A percentile compares a stretch with the other conserved stretches of the same genome.
These are phyloP conservation scores for Botrytis elliptica DNA, from an alignment of 2,329 filamentous ascomycete species.

Conservation along the genomic window DNA sequence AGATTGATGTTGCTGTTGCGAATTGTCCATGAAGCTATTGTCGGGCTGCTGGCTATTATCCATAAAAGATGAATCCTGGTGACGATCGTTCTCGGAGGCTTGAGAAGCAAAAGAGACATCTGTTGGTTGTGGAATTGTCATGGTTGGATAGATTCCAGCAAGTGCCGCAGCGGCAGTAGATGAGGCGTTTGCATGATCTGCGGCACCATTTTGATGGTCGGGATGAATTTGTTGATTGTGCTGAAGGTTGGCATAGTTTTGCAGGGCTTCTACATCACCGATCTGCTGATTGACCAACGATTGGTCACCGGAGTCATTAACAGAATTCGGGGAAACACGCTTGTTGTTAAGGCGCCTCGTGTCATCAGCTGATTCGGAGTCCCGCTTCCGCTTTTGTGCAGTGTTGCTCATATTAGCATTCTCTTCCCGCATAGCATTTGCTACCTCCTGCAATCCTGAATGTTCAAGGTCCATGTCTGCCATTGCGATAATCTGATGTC, in stretches of 20 bases:
- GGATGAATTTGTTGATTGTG: slow-evolving; percentile 45
- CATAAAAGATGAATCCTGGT: slow-evolving; percentile 42
- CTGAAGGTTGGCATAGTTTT: slow-evolving; percentile 45
- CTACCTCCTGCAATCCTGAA: slow-evolving; percentile 41
- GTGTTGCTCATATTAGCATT: slow-evolving; percentile 27
- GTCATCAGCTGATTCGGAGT: slow-evolving; percentile 40
- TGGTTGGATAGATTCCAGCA: slow-evolving; percentile 46
- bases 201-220: slow-evolving; percentile 53
- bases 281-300: slow-evolving; percentile 32
- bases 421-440: slow-evolving; percentile 40
- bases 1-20: slow-evolving; percentile 38
- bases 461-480: slow-evolving; percentile 40
- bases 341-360: slow-evolving; percentile 38
- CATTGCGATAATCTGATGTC: slow-evolving; percentile 31
- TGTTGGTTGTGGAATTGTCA: slow-evolving; percentile 56
- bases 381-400: slow-evolving; percentile 40
- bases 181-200: slow-evolving; percentile 45
- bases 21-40: slow-evolving; percentile 42
- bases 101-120: slow-evolving; percentile 52
- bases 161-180: slow-evolving; percentile 59
- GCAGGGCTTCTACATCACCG: slow-evolving; percentile 36
- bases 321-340: slow-evolving; percentile 38
- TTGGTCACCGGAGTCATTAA: slow-evolving; percentile 32
- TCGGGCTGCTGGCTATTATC: slow-evolving; percentile 40
- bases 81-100: slow-evolving; percentile 43